These are phyloP conservation scores for Suillus tomentosus DNA, from an alignment of 768 basidiomycete species.

Conservation along the genomic window DNA sequence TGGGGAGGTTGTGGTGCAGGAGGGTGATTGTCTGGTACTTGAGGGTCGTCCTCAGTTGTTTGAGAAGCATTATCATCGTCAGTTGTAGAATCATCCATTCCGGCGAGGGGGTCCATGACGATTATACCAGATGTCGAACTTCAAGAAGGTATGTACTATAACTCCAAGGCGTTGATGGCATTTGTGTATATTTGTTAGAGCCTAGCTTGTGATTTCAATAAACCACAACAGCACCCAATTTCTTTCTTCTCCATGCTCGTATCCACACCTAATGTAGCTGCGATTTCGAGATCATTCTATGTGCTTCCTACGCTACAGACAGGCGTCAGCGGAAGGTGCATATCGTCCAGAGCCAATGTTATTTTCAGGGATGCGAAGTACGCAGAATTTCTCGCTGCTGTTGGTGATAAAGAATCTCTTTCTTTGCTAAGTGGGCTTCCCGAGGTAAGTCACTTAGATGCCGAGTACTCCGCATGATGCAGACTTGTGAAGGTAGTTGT, in stretches of 20 bases:
- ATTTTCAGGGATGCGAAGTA: conserved; percentile 28
- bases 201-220: conserved; percentile 25
- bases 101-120: conserved; percentile 25
- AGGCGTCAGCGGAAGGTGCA: background rate
- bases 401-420: conserved; percentile 20
- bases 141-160: background rate
- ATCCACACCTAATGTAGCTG: background rate
- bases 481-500: background rate
- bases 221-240: conserved; percentile 20
- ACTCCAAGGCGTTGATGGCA: background rate
- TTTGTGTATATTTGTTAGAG: conserved; percentile 23
- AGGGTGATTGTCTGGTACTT: conserved; percentile 63
- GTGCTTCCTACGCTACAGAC: background rate
- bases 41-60: conserved; percentile 84
- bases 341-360: conserved; percentile 2
- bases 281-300: background rate
- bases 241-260: background rate
- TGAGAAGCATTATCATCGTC: conserved; percentile 74
- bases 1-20: conserved; percentile 41
- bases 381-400: conserved; percentile 32
- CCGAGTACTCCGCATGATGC: background rate
- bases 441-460: conserved; percentile 26
- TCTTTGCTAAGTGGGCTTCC: conserved; percentile 23
- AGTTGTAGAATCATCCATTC: conserved; percentile 47
- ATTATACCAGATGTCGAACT: background rate